Evolutionary conservation across 768 basidiomycete species (phyloP).

Genomic region (Cyclocybe aegerita): DNA sequence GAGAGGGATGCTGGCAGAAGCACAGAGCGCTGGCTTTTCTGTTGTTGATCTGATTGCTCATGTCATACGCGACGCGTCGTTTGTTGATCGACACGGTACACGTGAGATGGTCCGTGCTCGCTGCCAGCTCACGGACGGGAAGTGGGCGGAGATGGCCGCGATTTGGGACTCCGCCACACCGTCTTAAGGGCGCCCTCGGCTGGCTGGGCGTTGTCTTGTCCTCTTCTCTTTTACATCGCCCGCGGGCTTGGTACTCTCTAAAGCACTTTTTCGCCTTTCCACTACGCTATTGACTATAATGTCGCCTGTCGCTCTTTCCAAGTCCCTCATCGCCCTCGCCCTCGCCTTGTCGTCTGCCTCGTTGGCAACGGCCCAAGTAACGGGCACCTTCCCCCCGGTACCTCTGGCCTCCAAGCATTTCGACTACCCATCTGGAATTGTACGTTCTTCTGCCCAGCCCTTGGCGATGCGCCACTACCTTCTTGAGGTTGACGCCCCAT

Average conservation of each 20-base stretch:
- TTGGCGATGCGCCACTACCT: not conserved
- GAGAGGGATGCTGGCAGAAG: conserved; percentile 7
- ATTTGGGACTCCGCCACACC: not conserved
- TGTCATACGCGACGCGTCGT: conserved; percentile 12
- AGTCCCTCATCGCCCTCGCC: conserved; percentile 26
- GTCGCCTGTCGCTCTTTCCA: conserved; percentile 46
- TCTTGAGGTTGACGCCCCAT: not conserved
- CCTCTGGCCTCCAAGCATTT: conserved; percentile 48
- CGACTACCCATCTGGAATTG: conserved; percentile 42
- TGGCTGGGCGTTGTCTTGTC: not conserved
- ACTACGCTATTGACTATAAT: conserved; percentile 22
- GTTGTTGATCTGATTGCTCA: not conserved
- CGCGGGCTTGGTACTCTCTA: not conserved
- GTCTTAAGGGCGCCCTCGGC: no score
- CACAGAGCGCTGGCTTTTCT: conserved; percentile 1
- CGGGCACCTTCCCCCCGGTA: conserved; percentile 39
- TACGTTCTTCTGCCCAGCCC: conserved; percentile 15
- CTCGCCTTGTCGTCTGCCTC: conserved; percentile 21
- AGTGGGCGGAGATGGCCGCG: not conserved
- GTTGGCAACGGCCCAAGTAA: conserved; percentile 25
- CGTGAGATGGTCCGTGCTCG: conserved; percentile 6
- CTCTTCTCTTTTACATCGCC: not conserved
- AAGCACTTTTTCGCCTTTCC: conserved; percentile 7
- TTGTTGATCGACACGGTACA: conserved; percentile 11
- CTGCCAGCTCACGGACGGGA: not conserved